Percentiles rank a stretch among this genome's conserved stretches.
These are phyloP conservation scores for Nakaseomyces kungkrabaensis DNA, from an alignment of 1,139 yeast genomes.

Conservation along the genomic window DNA sequence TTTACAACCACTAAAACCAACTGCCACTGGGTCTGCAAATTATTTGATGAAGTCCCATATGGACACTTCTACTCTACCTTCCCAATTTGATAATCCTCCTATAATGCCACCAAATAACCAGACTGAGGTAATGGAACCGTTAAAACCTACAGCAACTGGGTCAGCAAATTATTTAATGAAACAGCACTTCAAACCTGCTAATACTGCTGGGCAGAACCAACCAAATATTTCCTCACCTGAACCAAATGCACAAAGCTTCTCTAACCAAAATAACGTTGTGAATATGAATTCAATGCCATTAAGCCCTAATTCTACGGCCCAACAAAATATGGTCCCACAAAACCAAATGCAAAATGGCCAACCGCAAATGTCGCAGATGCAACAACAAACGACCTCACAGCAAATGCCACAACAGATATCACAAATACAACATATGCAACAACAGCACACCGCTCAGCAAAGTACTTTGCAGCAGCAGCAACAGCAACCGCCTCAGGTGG, in stretches of 20 bases:
- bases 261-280: not conserved
- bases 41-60: constrained; percentile 20
- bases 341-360: constrained; percentile 25
- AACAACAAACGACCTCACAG: constrained; percentile 39
- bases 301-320: constrained; percentile 15
- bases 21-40: constrained; percentile 44
- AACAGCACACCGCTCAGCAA: constrained; percentile 3
- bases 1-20: constrained; percentile 37
- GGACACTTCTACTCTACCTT: constrained; percentile 3
- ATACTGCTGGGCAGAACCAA: not conserved
- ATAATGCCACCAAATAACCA: constrained; percentile 3
- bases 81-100: constrained; percentile 2
- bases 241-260: constrained; percentile 6
- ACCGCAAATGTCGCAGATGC: constrained; percentile 37
- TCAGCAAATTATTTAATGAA: constrained; percentile 26
- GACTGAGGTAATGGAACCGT: constrained; percentile 10
- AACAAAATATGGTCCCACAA: constrained; percentile 7
- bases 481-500: not conserved
- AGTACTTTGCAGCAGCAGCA: not conserved
- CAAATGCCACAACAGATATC: constrained; percentile 5
- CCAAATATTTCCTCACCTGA: constrained; percentile 5
- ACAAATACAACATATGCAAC: constrained; percentile 3
- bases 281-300: not conserved
- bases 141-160: constrained; percentile 28
- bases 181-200: constrained; percentile 28